A percentile compares a stretch with the other conserved stretches of the same genome.
Conservation (phyloP, 371 early-diverging fungal genomes). For the Apophysomyces ossiformis region DNA sequence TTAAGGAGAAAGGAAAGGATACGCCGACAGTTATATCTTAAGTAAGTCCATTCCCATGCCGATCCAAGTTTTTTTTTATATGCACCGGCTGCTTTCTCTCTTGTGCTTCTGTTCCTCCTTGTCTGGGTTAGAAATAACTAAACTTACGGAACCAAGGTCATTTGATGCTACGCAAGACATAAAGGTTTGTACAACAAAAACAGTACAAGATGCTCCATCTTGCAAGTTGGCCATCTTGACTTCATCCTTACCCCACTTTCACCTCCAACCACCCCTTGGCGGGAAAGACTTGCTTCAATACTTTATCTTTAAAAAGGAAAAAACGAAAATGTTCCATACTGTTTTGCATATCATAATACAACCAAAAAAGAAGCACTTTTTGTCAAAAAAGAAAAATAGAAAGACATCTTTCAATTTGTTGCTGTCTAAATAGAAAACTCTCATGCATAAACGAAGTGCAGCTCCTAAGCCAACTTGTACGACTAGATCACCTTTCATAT, state of each 20-base stretch:
- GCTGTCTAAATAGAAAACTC: neutral
- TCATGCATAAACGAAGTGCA: slow-evolving; percentile 11
- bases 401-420: neutral
- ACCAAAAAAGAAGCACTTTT: too few relatives aligned
- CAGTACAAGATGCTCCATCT: neutral
- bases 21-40: neutral
- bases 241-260: neutral
- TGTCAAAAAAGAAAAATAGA: too few relatives aligned
- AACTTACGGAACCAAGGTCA: neutral
- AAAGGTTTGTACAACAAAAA: slow-evolving; percentile 4
- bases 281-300: neutral
- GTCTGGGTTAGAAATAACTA: neutral
- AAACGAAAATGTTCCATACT: too few relatives aligned
- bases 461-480: slow-evolving; percentile 12
- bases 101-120: neutral
- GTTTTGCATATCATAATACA: too few relatives aligned
- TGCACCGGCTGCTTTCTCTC: neutral
- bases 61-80: slow-evolving; percentile 10
- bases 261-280: neutral
- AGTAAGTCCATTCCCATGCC: slow-evolving; percentile 5
- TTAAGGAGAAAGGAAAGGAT: slow-evolving; percentile 6
- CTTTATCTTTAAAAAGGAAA: too few relatives aligned
- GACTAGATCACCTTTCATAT: slow-evolving; percentile 8
- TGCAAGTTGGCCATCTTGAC: neutral
- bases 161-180: slow-evolving; percentile 11